Base-by-base conservation (phyloP, 345 rosid genomes). In the Rhizophora mangle region DNA sequence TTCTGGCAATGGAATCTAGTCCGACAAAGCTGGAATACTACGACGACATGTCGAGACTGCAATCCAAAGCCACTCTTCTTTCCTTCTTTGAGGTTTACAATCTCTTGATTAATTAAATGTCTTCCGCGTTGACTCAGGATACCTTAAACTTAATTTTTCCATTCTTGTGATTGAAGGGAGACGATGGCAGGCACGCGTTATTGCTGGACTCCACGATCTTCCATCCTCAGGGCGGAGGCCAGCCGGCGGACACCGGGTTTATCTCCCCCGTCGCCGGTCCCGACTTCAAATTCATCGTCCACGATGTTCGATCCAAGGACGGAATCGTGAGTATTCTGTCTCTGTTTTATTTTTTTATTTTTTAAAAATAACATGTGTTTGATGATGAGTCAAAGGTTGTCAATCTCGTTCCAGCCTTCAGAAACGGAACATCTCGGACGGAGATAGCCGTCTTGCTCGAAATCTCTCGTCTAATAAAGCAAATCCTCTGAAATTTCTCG, bases 211-310 rank as follows among this genome's bases (percentile, higher is more conserved):
- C 95, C 6, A 88, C 98, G 5, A 80, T 93, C 60, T 93, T 93
- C 78, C 88, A 93, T 68, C 98, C 98, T 24, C 98, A 93, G 85
- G 98, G 98, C 24, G 98, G 98, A 2, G 96, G 96, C 46, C 96
- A 93, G 77, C 98, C 96, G 0, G 74, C 96, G 0, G 98, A 93
- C 72, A 85, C 84, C 8, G 98, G 98, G 39, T 68, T 77, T 49
- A 76, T 93, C 69, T 31, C 65, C 16, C 49, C 69, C 67, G 11
- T 70, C 19, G 19, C 68, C 13, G 78, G 67, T 76, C 80, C 78
- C 15, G 74, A 70, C 32, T 46, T 56, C 76, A 86, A 82, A 49
- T 88, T 88, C 72, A 62, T 79, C 21, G 92, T 93, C 34, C 89
- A 82, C 59, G 95, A 90, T 82, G 98, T 88, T 85, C 87, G 96